These are phyloP conservation scores for Crithidia fasciculata DNA, from an alignment of 208 protist genomes.

Conservation along the genomic window DNA sequence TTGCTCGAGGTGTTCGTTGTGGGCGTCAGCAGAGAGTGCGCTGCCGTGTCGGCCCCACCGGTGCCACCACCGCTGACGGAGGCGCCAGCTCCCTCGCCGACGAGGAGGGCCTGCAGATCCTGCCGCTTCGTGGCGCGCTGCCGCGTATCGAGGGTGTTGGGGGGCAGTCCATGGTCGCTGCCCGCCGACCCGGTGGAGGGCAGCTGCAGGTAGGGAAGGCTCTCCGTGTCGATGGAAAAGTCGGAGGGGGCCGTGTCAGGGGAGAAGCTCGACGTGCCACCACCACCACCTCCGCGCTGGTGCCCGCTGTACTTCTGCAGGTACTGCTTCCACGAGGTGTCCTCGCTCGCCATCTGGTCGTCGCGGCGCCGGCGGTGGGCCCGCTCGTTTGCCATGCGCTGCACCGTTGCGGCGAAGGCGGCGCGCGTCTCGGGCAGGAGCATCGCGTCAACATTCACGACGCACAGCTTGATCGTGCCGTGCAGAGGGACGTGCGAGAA, in stretches of 20 bases:
- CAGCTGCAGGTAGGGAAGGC: slow-evolving; percentile 57
- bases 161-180: slow-evolving; percentile 63
- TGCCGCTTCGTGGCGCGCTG: slow-evolving; percentile 75
- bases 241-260: slow-evolving; percentile 40
- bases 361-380: slow-evolving; percentile 29
- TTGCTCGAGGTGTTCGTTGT: slow-evolving; percentile 20
- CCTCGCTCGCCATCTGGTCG: slow-evolving; percentile 35
- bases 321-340: slow-evolving; percentile 78
- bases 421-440: slow-evolving; percentile 66
- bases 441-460: slow-evolving; percentile 65
- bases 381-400: slow-evolving; percentile 45
- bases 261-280: slow-evolving; percentile 22
- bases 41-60: background rate
- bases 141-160: slow-evolving; percentile 72
- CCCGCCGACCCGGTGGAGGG: slow-evolving; percentile 43
- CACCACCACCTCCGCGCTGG: background rate
- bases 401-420: slow-evolving; percentile 52
- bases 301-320: slow-evolving; percentile 48
- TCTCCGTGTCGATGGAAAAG: slow-evolving; percentile 62
- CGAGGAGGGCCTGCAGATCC: slow-evolving; percentile 30
- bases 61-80: background rate
- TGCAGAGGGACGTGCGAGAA: slow-evolving; percentile 84
- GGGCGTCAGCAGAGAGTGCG: slow-evolving; percentile 6
- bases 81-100: slow-evolving; percentile 1
- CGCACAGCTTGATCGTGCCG: slow-evolving; percentile 75